Conservation (phyloP, 1,139 yeast species). For the Torulaspora globosa region DNA sequence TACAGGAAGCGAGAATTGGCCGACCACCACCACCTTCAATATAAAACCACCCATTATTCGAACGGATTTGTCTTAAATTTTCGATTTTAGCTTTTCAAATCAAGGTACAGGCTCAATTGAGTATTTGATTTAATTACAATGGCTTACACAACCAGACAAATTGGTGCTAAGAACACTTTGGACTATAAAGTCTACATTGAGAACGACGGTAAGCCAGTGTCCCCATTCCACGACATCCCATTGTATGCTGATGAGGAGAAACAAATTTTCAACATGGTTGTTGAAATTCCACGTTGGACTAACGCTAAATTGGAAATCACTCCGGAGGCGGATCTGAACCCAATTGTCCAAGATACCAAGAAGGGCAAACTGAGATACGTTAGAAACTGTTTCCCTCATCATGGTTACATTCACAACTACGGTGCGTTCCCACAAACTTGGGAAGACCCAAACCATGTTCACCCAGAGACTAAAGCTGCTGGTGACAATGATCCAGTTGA, state of each 20-base stretch:
- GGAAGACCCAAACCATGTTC: constrained; percentile 71
- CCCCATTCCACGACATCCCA: constrained; percentile 77
- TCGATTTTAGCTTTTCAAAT: not conserved
- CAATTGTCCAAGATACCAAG: constrained; percentile 81
- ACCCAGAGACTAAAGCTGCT: constrained; percentile 70
- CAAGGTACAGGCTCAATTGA: constrained; percentile 1
- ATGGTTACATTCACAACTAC: constrained; percentile 87
- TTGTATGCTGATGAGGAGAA: constrained; percentile 59
- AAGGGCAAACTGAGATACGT: constrained; percentile 81
- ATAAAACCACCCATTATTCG: not conserved
- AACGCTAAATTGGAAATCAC: constrained; percentile 85
- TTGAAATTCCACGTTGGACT: constrained; percentile 89
- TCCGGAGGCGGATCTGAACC: constrained; percentile 63
- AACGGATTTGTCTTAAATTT: not conserved
- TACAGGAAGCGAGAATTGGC: not conserved
- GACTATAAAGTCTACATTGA: constrained; percentile 82
- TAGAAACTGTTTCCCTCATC: constrained; percentile 83
- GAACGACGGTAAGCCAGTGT: constrained; percentile 61
- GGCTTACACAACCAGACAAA: constrained; percentile 75
- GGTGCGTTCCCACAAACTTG: constrained; percentile 96
- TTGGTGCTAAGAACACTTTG: constrained; percentile 88
- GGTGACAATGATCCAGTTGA: constrained; percentile 93
- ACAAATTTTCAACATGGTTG: constrained; percentile 76
- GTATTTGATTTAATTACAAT: constrained; percentile 35
- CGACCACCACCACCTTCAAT: not conserved